Conservation (phyloP, 805 yeast genomes). For the Danielozyma ontarioensis region DNA sequence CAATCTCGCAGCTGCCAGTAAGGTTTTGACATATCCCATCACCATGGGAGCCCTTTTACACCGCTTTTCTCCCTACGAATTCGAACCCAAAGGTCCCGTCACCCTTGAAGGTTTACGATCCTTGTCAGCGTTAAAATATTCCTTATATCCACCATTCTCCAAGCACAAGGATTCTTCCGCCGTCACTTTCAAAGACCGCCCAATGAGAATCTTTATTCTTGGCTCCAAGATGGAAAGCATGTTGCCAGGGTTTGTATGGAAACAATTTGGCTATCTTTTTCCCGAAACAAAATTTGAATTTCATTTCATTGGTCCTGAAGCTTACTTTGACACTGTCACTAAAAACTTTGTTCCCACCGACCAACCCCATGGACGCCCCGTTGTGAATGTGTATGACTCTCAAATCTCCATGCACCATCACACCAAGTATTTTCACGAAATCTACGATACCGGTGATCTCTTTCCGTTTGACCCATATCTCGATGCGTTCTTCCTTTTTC, state of each 20-base stretch:
- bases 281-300: conserved; percentile 80
- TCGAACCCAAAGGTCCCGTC: conserved; percentile 81
- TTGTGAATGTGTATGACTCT: conserved; percentile 68
- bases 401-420: conserved; percentile 73
- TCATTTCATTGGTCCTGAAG: conserved; percentile 93
- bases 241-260: conserved; percentile 94
- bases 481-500: conserved; percentile 90
- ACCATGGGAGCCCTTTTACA: conserved; percentile 83
- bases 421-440: conserved; percentile 86
- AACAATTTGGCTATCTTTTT: conserved; percentile 79
- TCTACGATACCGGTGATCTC: conserved; percentile 88
- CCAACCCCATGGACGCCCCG: conserved; percentile 53
- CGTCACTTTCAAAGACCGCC: conserved; percentile 67
- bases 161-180: conserved; percentile 44
- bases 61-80: conserved; percentile 76
- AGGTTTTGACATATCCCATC: conserved; percentile 87
- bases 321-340: conserved; percentile 64
- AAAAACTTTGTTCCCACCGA: conserved; percentile 53
- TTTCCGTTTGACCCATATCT: conserved; percentile 97
- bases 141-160: conserved; percentile 66
- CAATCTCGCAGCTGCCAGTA: conserved; percentile 91
- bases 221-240: conserved; percentile 94
- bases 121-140: conserved; percentile 85
- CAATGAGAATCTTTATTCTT: conserved; percentile 81
- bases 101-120: conserved; percentile 92